Base-by-base conservation (phyloP, 148 eudicot species). In the Camellia granthamiana region DNA sequence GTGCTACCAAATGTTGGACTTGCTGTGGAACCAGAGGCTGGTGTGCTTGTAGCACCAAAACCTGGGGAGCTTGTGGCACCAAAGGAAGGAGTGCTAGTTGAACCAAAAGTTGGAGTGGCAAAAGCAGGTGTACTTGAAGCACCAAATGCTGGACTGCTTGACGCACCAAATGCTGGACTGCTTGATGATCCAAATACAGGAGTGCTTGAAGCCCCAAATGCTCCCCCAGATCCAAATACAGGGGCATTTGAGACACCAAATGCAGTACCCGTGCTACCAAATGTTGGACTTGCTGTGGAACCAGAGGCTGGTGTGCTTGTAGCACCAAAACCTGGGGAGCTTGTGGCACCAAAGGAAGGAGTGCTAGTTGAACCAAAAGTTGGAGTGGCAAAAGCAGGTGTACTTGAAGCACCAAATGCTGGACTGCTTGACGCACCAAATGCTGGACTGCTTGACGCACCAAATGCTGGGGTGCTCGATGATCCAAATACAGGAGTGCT, bases 81-180 rank as follows among this genome's bases (percentile, higher is more conserved):
- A 90, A 93, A 93, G 59, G 93, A 77, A 52, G 97, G 90, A 0
- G 91, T 75, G 56, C 89, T 85, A 62, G 91, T 69, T 43, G 95
- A 77, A 59, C 94, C 95, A 90, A 92, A 91, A 69, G 90, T 85
- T 42, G 90, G 90, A 67, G 87, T 87, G 81, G 88, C n/a, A n/a
- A n/a, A n/a, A n/a, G n/a, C n/a, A n/a, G n/a, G n/a, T n/a, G n/a
- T n/a, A n/a, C n/a, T n/a, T n/a, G n/a, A n/a, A n/a, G 23, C 23
- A 23, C 23, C 23, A 80, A 92, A 92, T 54, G 87, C 86, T 21
- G 93, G 84, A 46, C 91, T 62, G 63, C 86, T 87, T 15, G 87
- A 66, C 7, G 91, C 83, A 51, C 92, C 92, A 80, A 90, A 90
- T 12, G 87, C 88, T 66, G 90, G 87, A 43, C 83, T 76, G 79